Percentiles rank a stretch among this genome's conserved stretches.
Evolutionary conservation across 371 early-diverging fungal genomes (phyloP).

Genomic region (Blastocladiella emersonii): DNA sequence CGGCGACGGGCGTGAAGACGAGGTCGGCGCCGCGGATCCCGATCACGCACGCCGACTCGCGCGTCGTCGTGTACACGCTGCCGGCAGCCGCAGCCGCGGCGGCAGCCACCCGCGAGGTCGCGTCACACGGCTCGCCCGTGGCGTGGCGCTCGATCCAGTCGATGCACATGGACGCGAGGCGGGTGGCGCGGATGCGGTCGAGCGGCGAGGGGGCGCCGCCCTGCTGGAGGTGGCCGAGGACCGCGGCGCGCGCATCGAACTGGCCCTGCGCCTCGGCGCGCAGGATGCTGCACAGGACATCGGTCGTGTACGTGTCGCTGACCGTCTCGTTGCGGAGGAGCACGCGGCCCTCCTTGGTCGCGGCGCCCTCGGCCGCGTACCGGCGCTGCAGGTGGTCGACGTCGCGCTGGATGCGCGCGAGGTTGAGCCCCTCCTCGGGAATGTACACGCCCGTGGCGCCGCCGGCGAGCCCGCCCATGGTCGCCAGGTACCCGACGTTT

Average conservation of each 20-base stretch:
- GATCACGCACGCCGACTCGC: constrained; percentile 57
- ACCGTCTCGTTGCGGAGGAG: constrained; percentile 71
- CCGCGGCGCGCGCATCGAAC: constrained; percentile 84
- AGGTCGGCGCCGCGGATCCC: constrained; percentile 70
- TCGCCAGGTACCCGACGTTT: constrained; percentile 88
- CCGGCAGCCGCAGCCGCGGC: constrained; percentile 12
- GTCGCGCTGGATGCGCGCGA: constrained; percentile 68
- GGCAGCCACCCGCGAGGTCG: too few relatives aligned
- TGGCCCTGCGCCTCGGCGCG: constrained; percentile 84
- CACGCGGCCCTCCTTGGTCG: constrained; percentile 63
- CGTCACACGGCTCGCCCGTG: constrained; percentile 14
- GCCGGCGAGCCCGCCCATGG: constrained; percentile 68
- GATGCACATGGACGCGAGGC: constrained; percentile 59
- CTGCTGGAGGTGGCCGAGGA: constrained; percentile 94
- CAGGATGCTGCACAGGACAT: constrained; percentile 74
- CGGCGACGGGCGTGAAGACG: constrained; percentile 52
- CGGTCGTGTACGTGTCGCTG: constrained; percentile 75
- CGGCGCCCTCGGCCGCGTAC: constrained; percentile 54
- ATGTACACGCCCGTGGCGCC: constrained; percentile 93
- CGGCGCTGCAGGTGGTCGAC: constrained; percentile 59
- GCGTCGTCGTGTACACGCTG: constrained; percentile 39
- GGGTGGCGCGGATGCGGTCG: constrained; percentile 87
- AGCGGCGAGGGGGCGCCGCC: constrained; percentile 91
- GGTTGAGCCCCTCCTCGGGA: constrained; percentile 81
- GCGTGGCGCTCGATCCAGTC: constrained; percentile 36